Evolutionary conservation across 805 yeast genomes (phyloP).

Genomic region (Candida fluviatilis): DNA sequence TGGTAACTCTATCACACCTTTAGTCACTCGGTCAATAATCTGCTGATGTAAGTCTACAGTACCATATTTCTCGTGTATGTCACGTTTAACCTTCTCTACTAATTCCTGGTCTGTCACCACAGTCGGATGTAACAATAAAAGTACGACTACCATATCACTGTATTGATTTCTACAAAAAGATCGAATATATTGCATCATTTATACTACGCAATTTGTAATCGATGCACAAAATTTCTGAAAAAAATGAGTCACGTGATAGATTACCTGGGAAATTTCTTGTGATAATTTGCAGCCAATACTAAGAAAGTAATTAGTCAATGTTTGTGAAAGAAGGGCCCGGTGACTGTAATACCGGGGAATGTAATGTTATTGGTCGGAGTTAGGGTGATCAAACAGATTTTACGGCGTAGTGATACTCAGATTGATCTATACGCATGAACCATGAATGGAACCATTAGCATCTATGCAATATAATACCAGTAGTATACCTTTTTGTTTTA

Average conservation of each 20-base stretch:
- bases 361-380: no score
- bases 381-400: no score
- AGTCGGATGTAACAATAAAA: conserved; percentile 63
- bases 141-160: conserved; percentile 16
- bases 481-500: no score
- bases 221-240: background rate
- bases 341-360: no score
- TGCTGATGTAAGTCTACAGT: conserved; percentile 40
- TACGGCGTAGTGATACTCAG: no score
- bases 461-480: no score
- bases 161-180: background rate
- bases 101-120: conserved; percentile 52
- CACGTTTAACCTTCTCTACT: conserved; percentile 38
- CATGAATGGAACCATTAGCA: no score
- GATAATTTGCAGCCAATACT: background rate
- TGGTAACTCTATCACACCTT: conserved; percentile 37
- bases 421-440: no score
- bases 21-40: conserved; percentile 56
- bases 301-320: background rate
- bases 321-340: no score
- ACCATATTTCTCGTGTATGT: conserved; percentile 21
- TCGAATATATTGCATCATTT: no score
- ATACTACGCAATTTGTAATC: background rate
- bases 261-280: no score
- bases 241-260: background rate